A percentile compares a stretch with the other conserved stretches of the same genome.
phyloP scores from a whole-genome alignment of 2,329 filamentous ascomycete species.

The Neocucurbitaria cava region DNA sequence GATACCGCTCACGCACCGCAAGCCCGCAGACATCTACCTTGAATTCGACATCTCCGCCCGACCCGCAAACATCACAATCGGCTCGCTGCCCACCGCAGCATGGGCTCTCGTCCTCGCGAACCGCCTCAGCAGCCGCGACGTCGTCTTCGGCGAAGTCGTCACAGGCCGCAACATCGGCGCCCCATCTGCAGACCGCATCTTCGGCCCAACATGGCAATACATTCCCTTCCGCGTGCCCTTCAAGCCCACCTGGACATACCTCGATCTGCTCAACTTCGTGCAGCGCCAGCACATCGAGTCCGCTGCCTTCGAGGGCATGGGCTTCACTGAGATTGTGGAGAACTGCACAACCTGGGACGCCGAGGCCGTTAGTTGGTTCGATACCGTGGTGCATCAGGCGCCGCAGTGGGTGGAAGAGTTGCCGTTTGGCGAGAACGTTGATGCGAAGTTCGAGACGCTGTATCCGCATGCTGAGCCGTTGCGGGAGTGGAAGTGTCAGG shows the following conservation, averaged over 20 bases:
- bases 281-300: constrained; percentile 46
- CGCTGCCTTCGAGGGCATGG: constrained; percentile 46
- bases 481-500: constrained; percentile 66
- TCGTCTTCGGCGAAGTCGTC: constrained; percentile 71
- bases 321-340: constrained; percentile 44
- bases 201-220: constrained; percentile 73
- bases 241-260: constrained; percentile 53
- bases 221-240: constrained; percentile 69
- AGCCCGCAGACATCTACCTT: constrained; percentile 38
- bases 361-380: constrained; percentile 40
- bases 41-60: constrained; percentile 51
- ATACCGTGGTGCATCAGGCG: constrained; percentile 51
- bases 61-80: constrained; percentile 64
- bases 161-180: constrained; percentile 68
- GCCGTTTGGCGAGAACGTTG: constrained; percentile 47
- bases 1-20: constrained; percentile 37
- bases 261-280: constrained; percentile 43
- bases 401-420: constrained; percentile 65
- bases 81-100: constrained; percentile 70
- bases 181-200: constrained; percentile 62
- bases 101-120: constrained; percentile 70
- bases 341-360: constrained; percentile 44
- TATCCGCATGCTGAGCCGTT: constrained; percentile 57
- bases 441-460: constrained; percentile 60
- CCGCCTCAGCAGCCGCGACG: constrained; percentile 60